Conservation (phyloP, 805 yeast genomes). For the Hyphopichia homilentoma region DNA sequence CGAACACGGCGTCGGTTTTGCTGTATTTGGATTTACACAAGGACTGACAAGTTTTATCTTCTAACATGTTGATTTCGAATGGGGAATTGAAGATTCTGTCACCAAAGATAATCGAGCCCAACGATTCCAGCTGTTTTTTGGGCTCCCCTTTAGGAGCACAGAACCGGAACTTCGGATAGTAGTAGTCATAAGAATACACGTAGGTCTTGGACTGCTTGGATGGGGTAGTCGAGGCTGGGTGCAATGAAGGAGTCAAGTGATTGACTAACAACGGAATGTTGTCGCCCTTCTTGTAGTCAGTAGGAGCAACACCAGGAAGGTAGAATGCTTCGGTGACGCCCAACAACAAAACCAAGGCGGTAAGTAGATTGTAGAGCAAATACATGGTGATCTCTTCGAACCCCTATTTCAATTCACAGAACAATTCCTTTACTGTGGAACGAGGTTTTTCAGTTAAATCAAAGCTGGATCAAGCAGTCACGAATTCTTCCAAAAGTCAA, state of each 20-base stretch:
- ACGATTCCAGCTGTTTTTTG: slow-evolving; percentile 75
- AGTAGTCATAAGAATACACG: slow-evolving; percentile 77
- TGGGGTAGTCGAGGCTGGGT: slow-evolving; percentile 26
- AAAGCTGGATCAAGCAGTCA: neutral
- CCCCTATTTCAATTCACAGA: neutral
- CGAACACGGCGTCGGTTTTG: slow-evolving; percentile 66
- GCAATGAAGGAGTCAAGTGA: slow-evolving; percentile 78
- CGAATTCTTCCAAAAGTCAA: too few relatives aligned
- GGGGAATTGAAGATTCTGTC: slow-evolving; percentile 95
- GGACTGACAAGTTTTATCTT: slow-evolving; percentile 62
- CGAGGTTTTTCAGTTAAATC: neutral
- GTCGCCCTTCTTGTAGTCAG: slow-evolving; percentile 75
- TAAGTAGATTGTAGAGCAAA: slow-evolving; percentile 12
- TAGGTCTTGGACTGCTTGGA: slow-evolving; percentile 42
- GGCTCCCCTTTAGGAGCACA: slow-evolving; percentile 72
- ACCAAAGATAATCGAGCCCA: slow-evolving; percentile 92
- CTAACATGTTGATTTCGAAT: slow-evolving; percentile 72
- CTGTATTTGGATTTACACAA: slow-evolving; percentile 64
- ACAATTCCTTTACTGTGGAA: neutral
- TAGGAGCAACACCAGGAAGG: slow-evolving; percentile 95
- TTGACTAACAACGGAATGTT: slow-evolving; percentile 77
- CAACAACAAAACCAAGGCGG: slow-evolving; percentile 14
- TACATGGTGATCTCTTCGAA: slow-evolving; percentile 1
- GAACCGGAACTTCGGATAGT: slow-evolving; percentile 77
- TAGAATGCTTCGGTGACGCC: slow-evolving; percentile 57